Base-by-base conservation (phyloP, 2,329 filamentous ascomycete species). In the Reticulascus tulasneorum region DNA sequence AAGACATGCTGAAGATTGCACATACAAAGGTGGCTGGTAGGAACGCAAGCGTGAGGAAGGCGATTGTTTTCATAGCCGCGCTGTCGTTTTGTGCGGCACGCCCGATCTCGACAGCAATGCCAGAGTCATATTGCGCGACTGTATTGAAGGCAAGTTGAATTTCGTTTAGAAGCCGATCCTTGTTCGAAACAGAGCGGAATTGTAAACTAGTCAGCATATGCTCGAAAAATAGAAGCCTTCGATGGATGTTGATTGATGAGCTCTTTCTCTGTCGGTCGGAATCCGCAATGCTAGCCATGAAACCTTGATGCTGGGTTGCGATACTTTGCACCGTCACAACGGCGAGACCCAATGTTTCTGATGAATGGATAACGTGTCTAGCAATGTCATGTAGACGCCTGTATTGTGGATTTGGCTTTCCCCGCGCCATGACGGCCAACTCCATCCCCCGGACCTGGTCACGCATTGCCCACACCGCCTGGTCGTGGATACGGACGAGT, bases 11-110 rank as follows among this genome's bases (percentile, higher is more conserved):
- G 29, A 71, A 71, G 5, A 76, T 53, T 6, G 66, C 58, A 0
- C 53, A 70, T 12, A 75, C 58, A 42, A 75, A 75, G 0, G 73
- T 76, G 0, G 68, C 62, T 0, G 73, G 73, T 0, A 77, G 49
- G 24, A 77, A 77, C 0, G 56, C 50, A 7, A 73, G 46, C 0
- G 71, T 72, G 1, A 74, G 52, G 12, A 72, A 59, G 1, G 71
- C 64, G 28, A 77, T 59, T 0, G 66, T 69, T 48, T 67, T 70
- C 69, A 76, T 75, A 1, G 69, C 63, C 1, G 64, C 56, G 41
- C 69, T 73, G 33, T 77, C 74, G 1, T 40, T 40, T n/a, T 62
- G 58, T 0, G 66, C 57, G 0, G 62, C 60, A 9, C 51, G 52
- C 0, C 61, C 60, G 8, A 73, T 66, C 8, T 58, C 33, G 3